phyloP scores from a whole-genome alignment of 495 filamentous ascomycete species.

The Cercophora sp. region DNA sequence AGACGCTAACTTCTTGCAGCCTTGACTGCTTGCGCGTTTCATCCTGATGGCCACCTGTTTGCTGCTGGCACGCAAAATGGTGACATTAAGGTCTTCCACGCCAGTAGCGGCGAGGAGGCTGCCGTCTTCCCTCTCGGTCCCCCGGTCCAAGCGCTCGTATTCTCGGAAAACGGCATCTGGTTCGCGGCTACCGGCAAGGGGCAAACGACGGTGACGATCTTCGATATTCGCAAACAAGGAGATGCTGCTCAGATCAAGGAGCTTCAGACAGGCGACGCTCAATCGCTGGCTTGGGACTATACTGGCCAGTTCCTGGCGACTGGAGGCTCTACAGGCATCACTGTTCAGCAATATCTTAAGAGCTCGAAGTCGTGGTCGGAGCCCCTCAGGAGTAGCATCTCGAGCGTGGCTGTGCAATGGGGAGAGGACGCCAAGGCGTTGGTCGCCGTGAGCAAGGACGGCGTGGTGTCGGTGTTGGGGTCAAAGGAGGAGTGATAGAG shows the following conservation, averaged over 20 bases:
- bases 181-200: constrained; percentile 73
- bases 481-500: constrained; percentile 28
- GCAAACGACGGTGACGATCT: constrained; percentile 73
- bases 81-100: constrained; percentile 81
- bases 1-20: constrained; percentile 53
- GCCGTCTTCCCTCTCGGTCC: constrained; percentile 65
- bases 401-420: constrained; percentile 72
- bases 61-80: constrained; percentile 72
- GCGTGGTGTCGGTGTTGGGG: constrained; percentile 64
- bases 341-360: constrained; percentile 85
- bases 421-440: constrained; percentile 69
- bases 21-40: constrained; percentile 76
- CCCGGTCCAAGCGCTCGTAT: constrained; percentile 68
- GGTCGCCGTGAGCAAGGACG: constrained; percentile 67
- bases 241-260: constrained; percentile 70
- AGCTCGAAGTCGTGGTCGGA: constrained; percentile 82
- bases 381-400: constrained; percentile 68
- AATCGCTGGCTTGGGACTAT: constrained; percentile 85
- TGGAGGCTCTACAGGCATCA: constrained; percentile 73
- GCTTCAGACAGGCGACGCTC: constrained; percentile 72
- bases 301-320: constrained; percentile 88
- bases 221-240: constrained; percentile 84
- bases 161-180: constrained; percentile 98
- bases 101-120: constrained; percentile 65
- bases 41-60: constrained; percentile 93